A percentile compares a stretch with the other conserved stretches of the same genome.
phyloP scores from a whole-genome alignment of 1,139 yeast genomes.

The Sugiyamaella castrensis region DNA sequence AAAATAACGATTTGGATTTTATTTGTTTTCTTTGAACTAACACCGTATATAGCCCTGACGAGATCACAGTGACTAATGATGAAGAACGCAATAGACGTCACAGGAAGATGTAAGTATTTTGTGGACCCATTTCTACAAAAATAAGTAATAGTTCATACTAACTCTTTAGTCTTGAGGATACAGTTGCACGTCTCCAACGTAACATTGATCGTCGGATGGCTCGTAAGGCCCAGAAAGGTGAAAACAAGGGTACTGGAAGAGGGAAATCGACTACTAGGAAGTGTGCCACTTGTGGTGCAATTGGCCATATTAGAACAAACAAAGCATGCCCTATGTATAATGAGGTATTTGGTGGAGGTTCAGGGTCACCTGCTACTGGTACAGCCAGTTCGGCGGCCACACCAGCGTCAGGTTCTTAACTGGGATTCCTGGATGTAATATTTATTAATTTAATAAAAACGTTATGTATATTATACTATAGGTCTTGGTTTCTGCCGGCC shows the following conservation, averaged over 20 bases:
- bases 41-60: slow-evolving; percentile 42
- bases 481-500: too few species aligned
- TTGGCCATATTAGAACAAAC: slow-evolving; percentile 92
- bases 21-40: slow-evolving; percentile 10
- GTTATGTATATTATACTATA: too few species aligned
- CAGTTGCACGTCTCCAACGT: slow-evolving; percentile 78
- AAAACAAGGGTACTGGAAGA: slow-evolving; percentile 32
- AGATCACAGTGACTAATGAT: slow-evolving; percentile 76
- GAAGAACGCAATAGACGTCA: slow-evolving; percentile 79
- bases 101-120: slow-evolving; percentile 49
- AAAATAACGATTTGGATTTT: slow-evolving; percentile 1
- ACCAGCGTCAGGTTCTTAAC: slow-evolving; percentile 2
- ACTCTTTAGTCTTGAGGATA: slow-evolving; percentile 55
- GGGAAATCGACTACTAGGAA: slow-evolving; percentile 73
- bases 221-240: slow-evolving; percentile 48
- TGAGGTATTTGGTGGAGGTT: slow-evolving; percentile 28
- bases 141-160: too few species aligned
- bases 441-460: too few species aligned
- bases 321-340: slow-evolving; percentile 84
- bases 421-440: too few species aligned
- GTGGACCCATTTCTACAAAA: neutral
- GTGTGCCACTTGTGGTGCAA: slow-evolving; percentile 93
- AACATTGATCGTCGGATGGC: slow-evolving; percentile 63
- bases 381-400: slow-evolving; percentile 7
- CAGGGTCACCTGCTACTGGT: neutral